Conservation (phyloP, 768 basidiomycete genomes). For the Tephrocybe sp. region DNA sequence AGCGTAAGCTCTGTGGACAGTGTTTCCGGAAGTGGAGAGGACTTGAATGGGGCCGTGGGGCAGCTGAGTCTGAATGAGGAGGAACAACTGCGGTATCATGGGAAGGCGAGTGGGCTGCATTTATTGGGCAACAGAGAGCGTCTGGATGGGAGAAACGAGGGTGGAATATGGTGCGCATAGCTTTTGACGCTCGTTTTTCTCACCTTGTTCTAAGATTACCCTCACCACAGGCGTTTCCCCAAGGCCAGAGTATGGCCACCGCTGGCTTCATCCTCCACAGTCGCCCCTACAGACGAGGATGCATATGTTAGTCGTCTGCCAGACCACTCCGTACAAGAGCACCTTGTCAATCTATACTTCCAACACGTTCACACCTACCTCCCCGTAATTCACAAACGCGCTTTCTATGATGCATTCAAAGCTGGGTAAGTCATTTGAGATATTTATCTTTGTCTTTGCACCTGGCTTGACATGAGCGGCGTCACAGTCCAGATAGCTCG, state of each 20-base stretch:
- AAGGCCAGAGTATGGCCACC: conserved; percentile 90
- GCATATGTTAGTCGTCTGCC: conserved; percentile 49
- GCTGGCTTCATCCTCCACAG: conserved; percentile 29
- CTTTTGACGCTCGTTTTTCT: neutral
- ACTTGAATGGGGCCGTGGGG: conserved; percentile 67
- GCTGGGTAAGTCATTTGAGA: conserved; percentile 25
- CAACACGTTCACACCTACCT: conserved; percentile 76
- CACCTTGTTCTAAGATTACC: neutral
- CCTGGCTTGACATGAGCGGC: conserved; percentile 3
- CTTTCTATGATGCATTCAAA: conserved; percentile 60
- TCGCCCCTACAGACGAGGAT: conserved; percentile 29
- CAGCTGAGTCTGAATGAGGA: conserved; percentile 89
- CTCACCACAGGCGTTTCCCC: conserved; percentile 73
- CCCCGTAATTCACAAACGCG: conserved; percentile 71
- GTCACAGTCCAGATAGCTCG: conserved; percentile 19
- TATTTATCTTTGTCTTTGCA: neutral
- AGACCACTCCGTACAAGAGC: conserved; percentile 54
- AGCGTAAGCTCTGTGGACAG: conserved; percentile 33
- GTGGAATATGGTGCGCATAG: conserved; percentile 66
- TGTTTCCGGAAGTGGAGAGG: conserved; percentile 36
- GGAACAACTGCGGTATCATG: conserved; percentile 81
- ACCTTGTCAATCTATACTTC: conserved; percentile 76
- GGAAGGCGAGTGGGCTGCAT: conserved; percentile 80
- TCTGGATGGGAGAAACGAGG: conserved; percentile 64
- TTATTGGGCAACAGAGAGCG: conserved; percentile 62